Base-by-base conservation (phyloP, 2,329 filamentous ascomycete species). In the Botryotinia convoluta region DNA sequence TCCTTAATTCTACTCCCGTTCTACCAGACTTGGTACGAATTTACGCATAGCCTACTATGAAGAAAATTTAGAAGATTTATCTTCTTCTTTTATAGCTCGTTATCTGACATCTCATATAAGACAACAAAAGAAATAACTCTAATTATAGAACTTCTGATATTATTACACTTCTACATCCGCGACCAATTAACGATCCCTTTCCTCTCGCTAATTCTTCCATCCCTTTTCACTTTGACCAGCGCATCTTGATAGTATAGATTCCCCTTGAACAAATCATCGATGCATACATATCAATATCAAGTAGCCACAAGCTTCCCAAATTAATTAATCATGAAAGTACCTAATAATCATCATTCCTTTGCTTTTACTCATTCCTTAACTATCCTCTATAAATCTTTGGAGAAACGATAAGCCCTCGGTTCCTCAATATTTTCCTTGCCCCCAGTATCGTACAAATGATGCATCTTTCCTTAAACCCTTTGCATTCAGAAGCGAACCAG, bases 401-500 rank as follows among this genome's bases (percentile, higher is more conserved):
- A 69, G 16, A 68, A 54, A 54, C n/a, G 14, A 69, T 42, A 42
- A 69, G n/a, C 18, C 37, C n/a, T 42, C 3, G 18, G 18, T 57
- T 26, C 26, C 65, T 57, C 37, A n/a, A 32, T 42, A 42, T 39
- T 57, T 32, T 42, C 64, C 65, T 32, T 44, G 29, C 35, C 54
- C 48, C 48, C 51, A 32, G 35, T 69, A 57, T 69, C 54, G 18
- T 32, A 57, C 51, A 57, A 42, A 42, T 44, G 35, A 42, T 69
- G 65, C 65, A 32, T 42, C 26, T 35, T 37, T 26, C 63, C 63
- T 39, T 57, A 16, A n/a, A 26, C 64, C 35, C 10, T 57, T 57
- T 18, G 35, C 35, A 57, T 57, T 14, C 44, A 32, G 18, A 69
- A 69, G 48, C n/a, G 54, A 67, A 44, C 37, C 37, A 69, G 65